Evolutionary conservation across 257 asterid species (phyloP).

Genomic region (Gentiana macrophylla): DNA sequence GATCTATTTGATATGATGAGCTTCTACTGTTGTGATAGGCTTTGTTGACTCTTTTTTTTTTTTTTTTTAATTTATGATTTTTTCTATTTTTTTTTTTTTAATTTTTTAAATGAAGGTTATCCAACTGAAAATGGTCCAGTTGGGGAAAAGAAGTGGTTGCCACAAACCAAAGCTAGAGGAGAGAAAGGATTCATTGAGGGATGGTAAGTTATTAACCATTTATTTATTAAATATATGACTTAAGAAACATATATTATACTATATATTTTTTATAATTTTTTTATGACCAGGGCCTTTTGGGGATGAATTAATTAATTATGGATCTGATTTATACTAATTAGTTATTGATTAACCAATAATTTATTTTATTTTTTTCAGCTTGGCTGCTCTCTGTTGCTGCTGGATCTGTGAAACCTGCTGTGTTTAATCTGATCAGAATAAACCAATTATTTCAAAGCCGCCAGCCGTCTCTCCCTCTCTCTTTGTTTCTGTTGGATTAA

Average conservation of each 20-base stretch:
- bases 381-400: slow-evolving; percentile 6
- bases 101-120: slow-evolving; percentile 26
- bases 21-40: not conserved
- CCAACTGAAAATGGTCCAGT: slow-evolving; percentile 33
- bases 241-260: slow-evolving; percentile 25
- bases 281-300: slow-evolving; percentile 69
- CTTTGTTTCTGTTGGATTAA: slow-evolving; percentile 1
- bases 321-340: not conserved
- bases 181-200: slow-evolving; percentile 68
- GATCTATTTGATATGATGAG: too few relatives aligned
- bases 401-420: slow-evolving; percentile 10
- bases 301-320: slow-evolving; percentile 21
- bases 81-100: not conserved
- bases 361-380: not conserved
- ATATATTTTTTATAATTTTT: slow-evolving; percentile 52
- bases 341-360: not conserved
- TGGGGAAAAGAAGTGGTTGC: slow-evolving; percentile 29
- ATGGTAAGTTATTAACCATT: slow-evolving; percentile 26
- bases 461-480: too few relatives aligned
- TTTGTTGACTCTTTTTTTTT: not conserved
- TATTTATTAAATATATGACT: too few relatives aligned
- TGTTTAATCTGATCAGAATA: not conserved
- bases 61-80: not conserved
- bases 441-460: too few relatives aligned
- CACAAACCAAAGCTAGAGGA: slow-evolving; percentile 52